A percentile compares a stretch with the other conserved stretches of the same genome.
These are phyloP conservation scores for Taphrina confusa DNA, from an alignment of 1,139 yeast species.

Conservation along the genomic window DNA sequence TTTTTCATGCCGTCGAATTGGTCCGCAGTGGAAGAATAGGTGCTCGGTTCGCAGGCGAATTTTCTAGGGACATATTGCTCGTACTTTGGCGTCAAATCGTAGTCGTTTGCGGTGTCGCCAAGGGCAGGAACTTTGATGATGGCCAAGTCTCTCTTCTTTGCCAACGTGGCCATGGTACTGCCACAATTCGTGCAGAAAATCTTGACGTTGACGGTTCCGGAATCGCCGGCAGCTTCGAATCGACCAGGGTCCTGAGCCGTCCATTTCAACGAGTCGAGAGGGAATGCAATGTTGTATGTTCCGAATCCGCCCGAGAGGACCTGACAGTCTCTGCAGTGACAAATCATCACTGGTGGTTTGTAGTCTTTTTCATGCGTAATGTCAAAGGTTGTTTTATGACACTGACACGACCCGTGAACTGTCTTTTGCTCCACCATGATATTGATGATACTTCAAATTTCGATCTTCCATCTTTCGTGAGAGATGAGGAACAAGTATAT, in stretches of 20 bases:
- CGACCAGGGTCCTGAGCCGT: constrained; percentile 4
- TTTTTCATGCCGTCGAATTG: constrained; percentile 14
- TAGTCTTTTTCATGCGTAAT: constrained; percentile 10
- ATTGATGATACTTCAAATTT: too few species aligned
- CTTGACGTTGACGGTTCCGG: constrained; percentile 6
- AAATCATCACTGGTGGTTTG: constrained; percentile 14
- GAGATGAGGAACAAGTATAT: too few species aligned
- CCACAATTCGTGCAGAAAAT: constrained; percentile 6
- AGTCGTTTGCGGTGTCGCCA: background rate
- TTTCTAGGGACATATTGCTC: constrained; percentile 16
- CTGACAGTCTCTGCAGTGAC: constrained; percentile 16
- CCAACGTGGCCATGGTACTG: constrained; percentile 5
- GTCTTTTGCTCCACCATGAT: constrained; percentile 10
- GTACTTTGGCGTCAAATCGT: constrained; percentile 7
- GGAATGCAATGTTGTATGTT: constrained; percentile 15
- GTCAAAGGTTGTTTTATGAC: background rate
- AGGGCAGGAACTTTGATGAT: constrained; percentile 7
- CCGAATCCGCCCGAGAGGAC: constrained; percentile 15
- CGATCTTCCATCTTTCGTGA: too few species aligned
- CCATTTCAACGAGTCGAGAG: background rate
- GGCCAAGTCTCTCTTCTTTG: constrained; percentile 3
- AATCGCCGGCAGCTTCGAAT: constrained; percentile 10
- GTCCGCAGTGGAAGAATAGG: background rate
- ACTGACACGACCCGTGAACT: constrained; percentile 6
- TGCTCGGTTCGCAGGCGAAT: constrained; percentile 13